Conservation (phyloP, 2,329 filamentous ascomycete genomes). For the Pseudocercospora ulei region DNA sequence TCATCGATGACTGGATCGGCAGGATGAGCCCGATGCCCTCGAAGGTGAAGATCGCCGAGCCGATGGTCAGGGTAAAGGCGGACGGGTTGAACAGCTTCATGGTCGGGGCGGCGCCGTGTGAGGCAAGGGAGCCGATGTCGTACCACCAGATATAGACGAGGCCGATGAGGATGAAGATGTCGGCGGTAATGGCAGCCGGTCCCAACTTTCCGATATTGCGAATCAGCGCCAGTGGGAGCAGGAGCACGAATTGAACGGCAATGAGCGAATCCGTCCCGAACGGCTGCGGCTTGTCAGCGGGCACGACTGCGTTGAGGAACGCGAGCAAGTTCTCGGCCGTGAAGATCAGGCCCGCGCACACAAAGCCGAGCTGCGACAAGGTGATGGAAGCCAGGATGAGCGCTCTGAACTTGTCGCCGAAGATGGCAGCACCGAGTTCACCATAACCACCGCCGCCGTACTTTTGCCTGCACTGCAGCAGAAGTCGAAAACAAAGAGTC, state of each 20-base stretch:
- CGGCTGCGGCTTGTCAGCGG: slow-evolving; percentile 37
- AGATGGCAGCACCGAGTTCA: slow-evolving; percentile 59
- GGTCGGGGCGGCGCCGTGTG: slow-evolving; percentile 49
- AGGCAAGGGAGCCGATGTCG: slow-evolving; percentile 51
- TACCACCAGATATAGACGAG: slow-evolving; percentile 65
- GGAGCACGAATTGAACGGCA: slow-evolving; percentile 53
- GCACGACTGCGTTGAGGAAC: slow-evolving; percentile 55
- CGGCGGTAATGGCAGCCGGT: slow-evolving; percentile 57
- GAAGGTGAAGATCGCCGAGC: slow-evolving; percentile 67
- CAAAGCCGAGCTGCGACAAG: slow-evolving; percentile 66
- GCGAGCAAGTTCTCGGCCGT: slow-evolving; percentile 63
- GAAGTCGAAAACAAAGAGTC: slow-evolving; percentile 60
- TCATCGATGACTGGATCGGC: slow-evolving; percentile 68
- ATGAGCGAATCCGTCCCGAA: slow-evolving; percentile 54
- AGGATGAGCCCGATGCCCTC: slow-evolving; percentile 69
- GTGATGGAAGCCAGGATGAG: slow-evolving; percentile 62
- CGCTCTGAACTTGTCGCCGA: slow-evolving; percentile 53
- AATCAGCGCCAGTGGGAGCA: slow-evolving; percentile 60
- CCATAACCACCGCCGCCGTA: slow-evolving; percentile 62
- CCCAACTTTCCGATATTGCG: slow-evolving; percentile 67
- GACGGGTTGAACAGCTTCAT: slow-evolving; percentile 62
- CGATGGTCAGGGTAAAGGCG: slow-evolving; percentile 60
- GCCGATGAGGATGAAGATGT: slow-evolving; percentile 62
- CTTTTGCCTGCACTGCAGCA: slow-evolving; percentile 55
- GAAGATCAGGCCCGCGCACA: slow-evolving; percentile 68